Evolutionary conservation across 768 basidiomycete species (phyloP), one percentile per base, ranked within the genome.

Genomic region (Lanmaoa pseudosensibilis): DNA sequence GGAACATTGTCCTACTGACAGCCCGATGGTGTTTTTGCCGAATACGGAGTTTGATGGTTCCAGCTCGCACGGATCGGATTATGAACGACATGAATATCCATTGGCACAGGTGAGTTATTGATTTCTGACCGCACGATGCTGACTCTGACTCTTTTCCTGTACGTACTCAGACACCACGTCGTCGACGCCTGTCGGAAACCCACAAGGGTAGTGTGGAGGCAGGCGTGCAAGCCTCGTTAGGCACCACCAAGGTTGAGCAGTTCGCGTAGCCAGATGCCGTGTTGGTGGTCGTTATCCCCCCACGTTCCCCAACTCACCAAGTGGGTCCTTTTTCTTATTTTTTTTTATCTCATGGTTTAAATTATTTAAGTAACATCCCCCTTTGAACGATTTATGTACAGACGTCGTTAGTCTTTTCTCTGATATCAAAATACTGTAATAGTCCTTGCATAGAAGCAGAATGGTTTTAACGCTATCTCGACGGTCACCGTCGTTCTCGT

Each of bases 181-280:
- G 46, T 54, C 63, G 30, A 46, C 55, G 51, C 41, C 23, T 18
- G 15, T 49, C 37, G 9, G 30, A 1, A 10, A 18, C 23, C 4
- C 27, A 34, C 25, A 21, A 33, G 5, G 27, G 18, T 25, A 12
- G n/a, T 8, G 34, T 27, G 16, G 63, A 64, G 23, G n/a, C 25
- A 18, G 45, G 64, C 12, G 60, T 65, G n/a, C 64, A 64, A 46
- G 30, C 47, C 13, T 50, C 36, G 43, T 51, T n/a, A 4, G 36
- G 9, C 8, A 13, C 11, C 21, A n/a, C 33, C n/a, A 11, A 15
- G 15, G 12, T 21, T 4, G 48, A 46, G 16, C 25, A 41, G 41
- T 12, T n/a, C 4, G 43, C n/a, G 10, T 52, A 45, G 41, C n/a
- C 19, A 30, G 12, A 37, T 25, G 16, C 7, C 30, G 7, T n/a